Conservation (phyloP, 1,284 basidiomycete genomes). For the Ceratobasidium theobromae region DNA sequence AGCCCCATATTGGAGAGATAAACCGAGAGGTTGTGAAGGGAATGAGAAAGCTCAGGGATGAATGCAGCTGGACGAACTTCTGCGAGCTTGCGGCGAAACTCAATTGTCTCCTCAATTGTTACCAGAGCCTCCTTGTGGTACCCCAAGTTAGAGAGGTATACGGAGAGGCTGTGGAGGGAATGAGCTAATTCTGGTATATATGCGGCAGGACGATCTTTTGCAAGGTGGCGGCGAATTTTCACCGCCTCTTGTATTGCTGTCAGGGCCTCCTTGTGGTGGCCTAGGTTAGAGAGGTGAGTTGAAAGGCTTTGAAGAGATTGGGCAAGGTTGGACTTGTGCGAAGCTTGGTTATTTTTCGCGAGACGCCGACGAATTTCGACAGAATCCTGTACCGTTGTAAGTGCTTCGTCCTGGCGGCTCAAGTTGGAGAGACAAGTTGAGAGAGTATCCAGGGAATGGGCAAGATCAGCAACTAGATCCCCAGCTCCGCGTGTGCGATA, state of each 20-base stretch:
- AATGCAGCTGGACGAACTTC: background rate
- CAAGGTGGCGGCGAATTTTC: too few species aligned
- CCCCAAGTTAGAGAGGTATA: background rate
- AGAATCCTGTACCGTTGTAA: too few species aligned
- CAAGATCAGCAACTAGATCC: too few species aligned
- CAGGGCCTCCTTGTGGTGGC: background rate
- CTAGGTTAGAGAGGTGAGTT: background rate
- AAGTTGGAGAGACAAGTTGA: too few species aligned
- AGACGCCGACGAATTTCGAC: too few species aligned
- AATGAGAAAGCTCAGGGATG: background rate
- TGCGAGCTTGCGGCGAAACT: background rate
- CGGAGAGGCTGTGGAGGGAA: background rate
- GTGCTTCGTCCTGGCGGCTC: too few species aligned
- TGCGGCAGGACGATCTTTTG: background rate
- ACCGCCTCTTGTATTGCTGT: background rate
- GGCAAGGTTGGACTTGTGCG: too few species aligned
- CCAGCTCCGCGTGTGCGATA: too few species aligned
- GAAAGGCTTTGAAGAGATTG: background rate
- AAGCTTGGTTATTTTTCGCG: too few species aligned
- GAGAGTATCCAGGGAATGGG: too few species aligned
- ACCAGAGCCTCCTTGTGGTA: background rate
- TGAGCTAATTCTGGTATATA: background rate
- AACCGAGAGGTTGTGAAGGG: background rate
- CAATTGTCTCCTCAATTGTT: background rate
- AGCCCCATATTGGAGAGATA: background rate